Evolutionary conservation across 352 stramenopile genomes (phyloP), one percentile per base, ranked within the genome.

Genomic region (Globisporangium yorkense): DNA sequence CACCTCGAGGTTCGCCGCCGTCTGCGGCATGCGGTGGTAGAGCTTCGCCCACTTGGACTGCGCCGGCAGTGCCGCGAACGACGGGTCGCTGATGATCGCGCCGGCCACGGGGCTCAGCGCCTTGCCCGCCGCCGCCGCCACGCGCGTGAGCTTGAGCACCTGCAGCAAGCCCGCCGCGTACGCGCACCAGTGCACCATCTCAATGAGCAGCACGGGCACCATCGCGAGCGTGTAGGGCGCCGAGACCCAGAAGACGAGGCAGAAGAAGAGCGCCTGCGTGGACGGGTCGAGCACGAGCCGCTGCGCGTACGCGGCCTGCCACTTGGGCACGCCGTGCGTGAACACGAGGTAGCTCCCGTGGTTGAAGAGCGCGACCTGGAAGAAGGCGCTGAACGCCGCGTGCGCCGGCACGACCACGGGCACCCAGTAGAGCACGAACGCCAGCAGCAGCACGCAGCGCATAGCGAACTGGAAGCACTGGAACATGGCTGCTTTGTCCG

Each of bases 181-280:
- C 13, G 75, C 66, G 35, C 78, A 73, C 40, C 81, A 77, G 57
- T 96, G 87, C 50, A 94, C 84, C 57, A 85, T 75, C 51, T 96
- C 87, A 52, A 89, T 64, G 29, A 94, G 58, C 27, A 92, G 66
- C n/a, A 95, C 72, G 3, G 86, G 85, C 49, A 94, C 57, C 59
- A 95, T 64, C 5, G 85, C 87, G 64, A 96, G 71, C 15, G 70
- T 67, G 62, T 89, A 84, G n/a, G 85, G 80, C 44, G 61, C 58
- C 47, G 80, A 89, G 57, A 93, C 77, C 69, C 75, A 93, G 61
- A 96, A 96, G 46, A 96, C 72, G 35, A 95, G 68, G 37, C 75
- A 89, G 69, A 91, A 92, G 70, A 94, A 89, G 29, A 94, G 72
- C 57, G 82, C 72, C 63, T 96, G 87, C 33, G 84, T 78, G 29